Evolutionary conservation across 768 basidiomycete species (phyloP), one percentile per base, ranked within the genome.

Genomic region (Gloeopeniophorella convolvens): DNA sequence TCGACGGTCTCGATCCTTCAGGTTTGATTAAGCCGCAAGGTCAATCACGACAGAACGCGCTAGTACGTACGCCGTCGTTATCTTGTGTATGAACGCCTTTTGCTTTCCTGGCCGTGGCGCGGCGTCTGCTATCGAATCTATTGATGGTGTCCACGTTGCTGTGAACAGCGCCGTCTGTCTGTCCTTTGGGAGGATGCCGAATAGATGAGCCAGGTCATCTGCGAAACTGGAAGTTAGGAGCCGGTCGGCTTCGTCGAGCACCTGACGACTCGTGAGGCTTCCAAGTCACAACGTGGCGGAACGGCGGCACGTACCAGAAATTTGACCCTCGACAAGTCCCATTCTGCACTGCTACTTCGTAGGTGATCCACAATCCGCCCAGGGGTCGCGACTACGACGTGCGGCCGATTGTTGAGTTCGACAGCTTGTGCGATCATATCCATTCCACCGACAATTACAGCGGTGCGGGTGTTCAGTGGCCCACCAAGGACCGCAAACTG

Each of bases 91-190:
- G 62, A 94, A 95, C 1, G 92, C 90, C 55, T 78, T 82, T 62
- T 83, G 75, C 67, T 95, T 98, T 4, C 94, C 95, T 0, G 77
- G 73, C 57, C 79, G 75, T 2, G 93, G 90, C 6, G 82, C 68
- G 16, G 83, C 82, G 31, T 76, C 72, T 5, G 83, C 85, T 18
- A 97, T 63, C 7, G 76, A 72, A 60, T 94, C 88, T 50, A 99
- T 89, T 0, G 91, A 79, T 5, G 83, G 77, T 4, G 92, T 94
- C 54, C 95, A 71, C 1, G 96, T 99, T 0, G 96, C 96, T 0
- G 96, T 99, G 68, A 98, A 98, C 34, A 99, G 76, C 60, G 92
- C 89, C 0, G 95, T 98, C 65, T 98, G 95, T n/a, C 96, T 77
- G 27, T 90, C 80, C 46, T 77, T 76, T 1, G 96, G 91, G 13